Base-by-base conservation (phyloP, 345 rosid species). In the Tarenaya hassleriana region DNA sequence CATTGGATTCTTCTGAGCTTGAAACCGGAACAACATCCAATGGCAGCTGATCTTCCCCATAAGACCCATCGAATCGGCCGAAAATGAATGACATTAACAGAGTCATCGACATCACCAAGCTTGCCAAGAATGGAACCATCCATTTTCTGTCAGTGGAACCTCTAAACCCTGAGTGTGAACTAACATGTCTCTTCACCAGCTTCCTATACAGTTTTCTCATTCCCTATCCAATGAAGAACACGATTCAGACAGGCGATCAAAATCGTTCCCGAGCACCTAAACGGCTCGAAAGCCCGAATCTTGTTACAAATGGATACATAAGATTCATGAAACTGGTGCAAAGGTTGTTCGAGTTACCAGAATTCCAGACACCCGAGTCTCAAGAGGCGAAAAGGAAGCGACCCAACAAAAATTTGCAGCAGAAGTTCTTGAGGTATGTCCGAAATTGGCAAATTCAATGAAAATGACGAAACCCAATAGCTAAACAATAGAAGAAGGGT, bases 111-210 rank as follows among this genome's bases (percentile, higher is more conserved):
- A 81, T 82, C 4, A 92, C 76, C 63, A 87, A 65, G 81, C 95
- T 87, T 0, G 90, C 81, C 33, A 81, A 62, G 64, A 82, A 92
- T 8, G 94, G 95, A 34, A 83, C 50, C 17, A 82, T 73, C 96
- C 98, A 92, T 72, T 78, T 81, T 55, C 82, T 79, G 60, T 92
- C 90, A 61, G 80, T 66, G 46, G 77, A 84, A 47, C 71, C 60
- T 70, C 85, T 82, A 55, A 66, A 66, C 56, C 76, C 83, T 32
- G 85, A 50, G 73, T 83, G 83, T 14, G 72, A 73, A 70, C 55
- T 73, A n/a, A 59, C 77, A 70, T 68, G 60, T 71, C 79, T 92
- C 56, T 81, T 79, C 78, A 70, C 59, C 63, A 78, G 38, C 53
- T 72, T 69, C 72, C 78, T 75, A 56, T 67, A 75, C 10, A 75